Evolutionary conservation across 352 stramenopile genomes (phyloP), one percentile per base, ranked within the genome.

Genomic region (Lagenidium sp.): DNA sequence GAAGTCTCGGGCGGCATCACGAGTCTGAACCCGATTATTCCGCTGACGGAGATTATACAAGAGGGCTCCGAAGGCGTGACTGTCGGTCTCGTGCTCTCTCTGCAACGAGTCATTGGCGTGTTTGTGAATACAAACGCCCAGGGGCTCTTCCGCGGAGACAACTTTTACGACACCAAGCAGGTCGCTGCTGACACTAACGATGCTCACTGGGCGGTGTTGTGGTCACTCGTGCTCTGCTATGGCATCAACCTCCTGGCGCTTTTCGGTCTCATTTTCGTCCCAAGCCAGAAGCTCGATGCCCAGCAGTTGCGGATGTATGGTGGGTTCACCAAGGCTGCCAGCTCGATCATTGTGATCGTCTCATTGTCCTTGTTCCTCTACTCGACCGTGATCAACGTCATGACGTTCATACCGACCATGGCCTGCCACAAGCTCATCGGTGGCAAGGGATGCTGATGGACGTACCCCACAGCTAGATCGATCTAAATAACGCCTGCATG

Each of bases 21-120:
- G 0, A 38, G 46, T 16, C 36, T 67, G 23, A 54, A 57, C 47
- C 39, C 38, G n/a, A 46, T 60, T 20, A 42, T 64, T 26, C 53
- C 53, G 15, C 26, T 61, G 24, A 58, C 47, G 0, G 56, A 65
- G 40, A 65, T 63, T 40, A 46, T 58, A 25, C 43, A 65, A 36
- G 44, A 54, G 31, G 56, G 52, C 29, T 62, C 48, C 2, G 56
- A 65, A 34, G 56, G 46, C 13, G 53, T 37, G 0, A 32, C 34
- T 6, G 47, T 62, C 6, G 56, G 56, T 3, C 51, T 65, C 19
- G 44, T 48, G 37, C 29, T 62, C 20, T 40, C 56, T 20, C 23
- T 65, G 20, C 51, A 62, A 16, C 39, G 42, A 6, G 19, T 43
- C 16, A 47, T 65, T 39, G 29, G 23, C 24, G 47, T 62, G 20